A percentile compares a stretch with the other conserved stretches of the same genome.
Evolutionary conservation across 768 basidiomycete genomes (phyloP).

Genomic region (Lactarius hatsudake): DNA sequence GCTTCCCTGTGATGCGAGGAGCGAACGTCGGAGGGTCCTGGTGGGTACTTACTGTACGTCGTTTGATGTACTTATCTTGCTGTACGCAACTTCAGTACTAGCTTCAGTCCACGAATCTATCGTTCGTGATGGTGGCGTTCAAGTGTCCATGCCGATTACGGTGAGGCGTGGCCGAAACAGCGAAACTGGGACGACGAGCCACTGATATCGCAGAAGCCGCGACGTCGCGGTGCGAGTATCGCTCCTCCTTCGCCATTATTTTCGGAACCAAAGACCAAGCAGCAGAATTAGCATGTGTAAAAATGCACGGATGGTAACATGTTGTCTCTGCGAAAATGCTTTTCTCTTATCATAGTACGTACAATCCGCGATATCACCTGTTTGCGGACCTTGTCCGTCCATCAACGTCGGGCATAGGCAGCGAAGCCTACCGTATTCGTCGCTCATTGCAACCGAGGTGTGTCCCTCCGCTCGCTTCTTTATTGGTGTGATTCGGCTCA

Average conservation of each 20-base stretch:
- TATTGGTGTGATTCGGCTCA: background rate
- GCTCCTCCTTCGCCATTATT: constrained; percentile 5
- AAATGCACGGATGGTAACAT: background rate
- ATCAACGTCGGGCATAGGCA: background rate
- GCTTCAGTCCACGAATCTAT: background rate
- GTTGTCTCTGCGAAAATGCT: background rate
- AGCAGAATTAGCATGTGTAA: background rate
- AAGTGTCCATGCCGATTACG: constrained; percentile 4
- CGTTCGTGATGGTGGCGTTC: constrained; percentile 9
- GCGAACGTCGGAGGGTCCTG: constrained; percentile 2
- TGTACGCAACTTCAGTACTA: background rate
- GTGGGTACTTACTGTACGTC: background rate
- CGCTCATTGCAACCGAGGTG: background rate
- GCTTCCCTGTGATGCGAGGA: background rate
- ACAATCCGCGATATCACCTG: background rate
- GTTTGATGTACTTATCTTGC: background rate
- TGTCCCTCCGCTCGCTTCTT: background rate
- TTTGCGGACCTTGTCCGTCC: background rate
- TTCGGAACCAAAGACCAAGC: background rate
- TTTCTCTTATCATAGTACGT: background rate
- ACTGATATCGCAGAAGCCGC: background rate
- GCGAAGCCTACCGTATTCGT: background rate
- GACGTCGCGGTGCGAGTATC: constrained; percentile 1
- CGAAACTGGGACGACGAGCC: background rate
- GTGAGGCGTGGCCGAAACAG: constrained; percentile 9